phyloP scores from a whole-genome alignment of 2,329 filamentous ascomycete genomes.

The Septoria linicola region DNA sequence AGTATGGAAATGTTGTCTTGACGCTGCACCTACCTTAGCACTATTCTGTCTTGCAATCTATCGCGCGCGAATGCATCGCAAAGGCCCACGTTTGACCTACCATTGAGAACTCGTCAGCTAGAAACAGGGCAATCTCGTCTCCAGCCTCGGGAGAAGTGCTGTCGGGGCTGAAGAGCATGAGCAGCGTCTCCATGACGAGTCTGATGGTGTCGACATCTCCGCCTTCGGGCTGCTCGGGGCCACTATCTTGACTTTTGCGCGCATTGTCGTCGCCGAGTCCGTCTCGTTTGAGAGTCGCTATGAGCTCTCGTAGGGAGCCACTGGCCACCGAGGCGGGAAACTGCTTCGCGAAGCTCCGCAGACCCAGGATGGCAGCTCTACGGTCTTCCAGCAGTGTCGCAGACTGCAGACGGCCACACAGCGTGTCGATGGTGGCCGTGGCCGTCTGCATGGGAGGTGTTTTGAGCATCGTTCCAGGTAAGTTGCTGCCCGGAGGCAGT shows the following conservation, averaged over 20 bases:
- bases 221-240: slow-evolving; percentile 54
- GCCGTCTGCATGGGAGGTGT: slow-evolving; percentile 95
- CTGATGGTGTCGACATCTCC: slow-evolving; percentile 94
- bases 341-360: slow-evolving; percentile 93
- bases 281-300: slow-evolving; percentile 81
- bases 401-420: slow-evolving; percentile 82
- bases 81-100: slow-evolving; percentile 43
- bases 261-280: slow-evolving; percentile 35
- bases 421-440: slow-evolving; percentile 85
- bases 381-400: slow-evolving; percentile 93
- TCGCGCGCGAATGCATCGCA: background rate
- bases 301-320: slow-evolving; percentile 83
- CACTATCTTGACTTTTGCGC: slow-evolving; percentile 27
- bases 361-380: slow-evolving; percentile 83
- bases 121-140: slow-evolving; percentile 91
- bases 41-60: slow-evolving; percentile 15
- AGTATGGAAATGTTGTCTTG: slow-evolving; percentile 95
- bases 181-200: slow-evolving; percentile 86
- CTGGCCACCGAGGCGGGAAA: slow-evolving; percentile 95
- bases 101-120: slow-evolving; percentile 97
- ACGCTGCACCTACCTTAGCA: slow-evolving; percentile 61
- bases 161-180: slow-evolving; percentile 83
- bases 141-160: slow-evolving; percentile 76
- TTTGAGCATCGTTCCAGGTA: slow-evolving; percentile 48
- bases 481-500: slow-evolving; percentile 29